These are phyloP conservation scores for Pulveroboletus sp. DNA, from an alignment of 768 basidiomycete species.

Conservation along the genomic window DNA sequence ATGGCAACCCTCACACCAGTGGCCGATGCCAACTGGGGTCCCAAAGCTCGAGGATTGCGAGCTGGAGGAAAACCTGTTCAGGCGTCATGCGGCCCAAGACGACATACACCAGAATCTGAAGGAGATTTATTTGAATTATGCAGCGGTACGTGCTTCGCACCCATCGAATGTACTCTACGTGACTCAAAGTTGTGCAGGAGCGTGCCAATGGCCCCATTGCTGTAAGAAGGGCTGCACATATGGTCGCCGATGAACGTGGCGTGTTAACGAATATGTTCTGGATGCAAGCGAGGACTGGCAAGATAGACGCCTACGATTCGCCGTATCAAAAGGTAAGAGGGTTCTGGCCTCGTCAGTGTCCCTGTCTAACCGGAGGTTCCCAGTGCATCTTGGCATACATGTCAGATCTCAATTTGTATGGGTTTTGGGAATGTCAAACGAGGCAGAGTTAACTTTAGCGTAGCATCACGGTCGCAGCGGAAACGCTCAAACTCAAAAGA, in stretches of 20 bases:
- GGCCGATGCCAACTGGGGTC: slow-evolving; percentile 57
- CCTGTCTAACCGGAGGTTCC: slow-evolving; percentile 2
- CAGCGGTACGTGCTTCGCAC: slow-evolving; percentile 16
- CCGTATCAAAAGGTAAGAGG: slow-evolving; percentile 69
- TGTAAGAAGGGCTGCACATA: slow-evolving; percentile 50
- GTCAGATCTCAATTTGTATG: slow-evolving; percentile 77
- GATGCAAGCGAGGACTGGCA: slow-evolving; percentile 66
- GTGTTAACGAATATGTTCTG: slow-evolving; percentile 60
- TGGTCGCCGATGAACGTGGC: slow-evolving; percentile 43
- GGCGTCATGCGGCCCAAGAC: slow-evolving; percentile 25
- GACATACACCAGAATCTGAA: slow-evolving; percentile 33
- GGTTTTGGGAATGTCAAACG: slow-evolving; percentile 7
- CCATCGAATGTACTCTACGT: slow-evolving; percentile 22
- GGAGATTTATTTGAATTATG: slow-evolving; percentile 30
- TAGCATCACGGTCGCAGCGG: slow-evolving; percentile 56
- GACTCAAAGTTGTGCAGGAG: slow-evolving; percentile 46
- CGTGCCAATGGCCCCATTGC: slow-evolving; percentile 65
- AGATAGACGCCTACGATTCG: slow-evolving; percentile 57
- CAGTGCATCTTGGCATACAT: slow-evolving; percentile 79
- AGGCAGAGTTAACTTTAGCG: slow-evolving; percentile 4
- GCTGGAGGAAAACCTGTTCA: slow-evolving; percentile 46
- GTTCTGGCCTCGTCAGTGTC: not conserved
- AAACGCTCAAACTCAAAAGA: slow-evolving; percentile 51
- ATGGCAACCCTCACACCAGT: slow-evolving; percentile 66
- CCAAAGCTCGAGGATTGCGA: slow-evolving; percentile 60